Conservation (phyloP, 2,329 filamentous ascomycete species). For the Exophiala aquamarina region DNA sequence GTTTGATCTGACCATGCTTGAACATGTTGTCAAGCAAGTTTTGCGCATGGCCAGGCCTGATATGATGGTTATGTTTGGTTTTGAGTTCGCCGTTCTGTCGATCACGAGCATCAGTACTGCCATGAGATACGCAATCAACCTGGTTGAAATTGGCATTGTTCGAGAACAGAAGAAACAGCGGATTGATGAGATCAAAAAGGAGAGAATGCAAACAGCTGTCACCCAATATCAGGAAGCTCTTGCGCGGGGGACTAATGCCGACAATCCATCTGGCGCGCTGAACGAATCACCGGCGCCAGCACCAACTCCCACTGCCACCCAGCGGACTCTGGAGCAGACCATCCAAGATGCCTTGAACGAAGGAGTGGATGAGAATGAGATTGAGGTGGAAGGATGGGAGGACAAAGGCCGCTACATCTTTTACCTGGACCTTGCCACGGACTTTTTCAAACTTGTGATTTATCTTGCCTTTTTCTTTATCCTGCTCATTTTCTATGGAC, state of each 20-base stretch:
- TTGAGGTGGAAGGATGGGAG: conserved; percentile 95
- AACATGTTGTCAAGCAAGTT: conserved; percentile 77
- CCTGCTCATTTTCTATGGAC: conserved; percentile 86
- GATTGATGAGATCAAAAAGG: conserved; percentile 64
- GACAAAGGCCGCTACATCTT: conserved; percentile 92
- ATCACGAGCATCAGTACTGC: conserved; percentile 78
- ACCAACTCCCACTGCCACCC: conserved; percentile 14
- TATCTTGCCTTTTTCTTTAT: conserved; percentile 93
- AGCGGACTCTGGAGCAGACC: conserved; percentile 21
- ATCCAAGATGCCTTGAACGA: conserved; percentile 43
- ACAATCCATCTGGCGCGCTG: conserved; percentile 42
- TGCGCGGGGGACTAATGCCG: neutral
- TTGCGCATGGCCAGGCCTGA: conserved; percentile 82
- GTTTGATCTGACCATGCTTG: conserved; percentile 77
- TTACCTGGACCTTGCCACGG: conserved; percentile 80
- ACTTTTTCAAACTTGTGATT: conserved; percentile 86
- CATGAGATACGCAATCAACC: conserved; percentile 72
- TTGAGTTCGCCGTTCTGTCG: conserved; percentile 87
- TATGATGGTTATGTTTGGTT: conserved; percentile 99
- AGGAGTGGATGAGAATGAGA: conserved; percentile 80
- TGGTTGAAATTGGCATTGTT: conserved; percentile 73
- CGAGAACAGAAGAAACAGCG: conserved; percentile 70
- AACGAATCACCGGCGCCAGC: conserved; percentile 39
- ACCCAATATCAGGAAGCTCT: neutral
- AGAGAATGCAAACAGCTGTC: conserved; percentile 39